phyloP scores from a whole-genome alignment of 192 early-diverging fungal species.

The Paraglomus occultum region DNA sequence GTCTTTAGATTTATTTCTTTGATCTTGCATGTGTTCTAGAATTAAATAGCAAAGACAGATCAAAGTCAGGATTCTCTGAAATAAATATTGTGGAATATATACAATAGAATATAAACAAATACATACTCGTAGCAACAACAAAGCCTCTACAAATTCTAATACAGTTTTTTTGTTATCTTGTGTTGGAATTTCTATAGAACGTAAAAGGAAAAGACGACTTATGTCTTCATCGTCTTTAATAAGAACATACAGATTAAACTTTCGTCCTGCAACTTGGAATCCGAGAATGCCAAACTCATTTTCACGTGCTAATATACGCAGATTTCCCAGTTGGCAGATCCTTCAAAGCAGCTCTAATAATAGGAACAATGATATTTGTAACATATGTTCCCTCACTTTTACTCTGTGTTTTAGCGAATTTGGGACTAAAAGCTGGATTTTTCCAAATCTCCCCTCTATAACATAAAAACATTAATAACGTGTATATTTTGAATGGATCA shows the following conservation, averaged over 20 bases:
- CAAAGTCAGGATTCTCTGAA: slow-evolving; percentile 2
- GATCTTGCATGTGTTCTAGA: slow-evolving; percentile 3
- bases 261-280: neutral
- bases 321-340: slow-evolving; percentile 20
- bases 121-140: slow-evolving; percentile 9
- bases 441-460: slow-evolving; percentile 21
- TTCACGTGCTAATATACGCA: slow-evolving; percentile 21
- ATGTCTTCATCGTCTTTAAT: slow-evolving; percentile 8
- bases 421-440: slow-evolving; percentile 24
- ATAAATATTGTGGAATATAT: neutral
- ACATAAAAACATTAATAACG: slow-evolving; percentile 21
- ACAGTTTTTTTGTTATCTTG: neutral
- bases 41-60: slow-evolving; percentile 19
- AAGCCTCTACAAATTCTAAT: slow-evolving; percentile 11
- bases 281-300: slow-evolving; percentile 16
- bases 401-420: slow-evolving; percentile 22
- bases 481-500: slow-evolving; percentile 1
- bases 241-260: slow-evolving; percentile 8
- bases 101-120: slow-evolving; percentile 12
- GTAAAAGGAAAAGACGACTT: slow-evolving; percentile 12
- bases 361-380: slow-evolving; percentile 22
- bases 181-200: neutral
- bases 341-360: slow-evolving; percentile 8
- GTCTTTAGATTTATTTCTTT: no score
- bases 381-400: slow-evolving; percentile 20